Evolutionary conservation across 2,329 filamentous ascomycete species (phyloP), one percentile per base, ranked within the genome.

Genomic region (Dothiorella sarmentorum): DNA sequence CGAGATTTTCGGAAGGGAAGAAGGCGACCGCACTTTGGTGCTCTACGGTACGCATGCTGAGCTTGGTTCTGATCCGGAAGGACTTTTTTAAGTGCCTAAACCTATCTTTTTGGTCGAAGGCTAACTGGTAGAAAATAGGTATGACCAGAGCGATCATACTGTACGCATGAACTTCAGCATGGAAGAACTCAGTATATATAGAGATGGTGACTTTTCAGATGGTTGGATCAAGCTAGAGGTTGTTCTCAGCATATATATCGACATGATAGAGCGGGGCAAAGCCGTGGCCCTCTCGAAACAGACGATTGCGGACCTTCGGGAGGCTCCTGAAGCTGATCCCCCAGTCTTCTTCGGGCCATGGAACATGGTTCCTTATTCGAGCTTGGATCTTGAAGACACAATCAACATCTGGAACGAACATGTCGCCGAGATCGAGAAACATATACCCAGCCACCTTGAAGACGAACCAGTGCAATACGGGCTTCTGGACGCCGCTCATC

Each of bases 91-190:
- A 45, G 43, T 15, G 18, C 43, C n/a, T 2, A 3, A 7, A n/a
- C 43, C n/a, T 17, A 17, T 27, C 4, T 27, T 5, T 26, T 2
- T 29, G 1, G 4, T n/a, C 9, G 2, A 1, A 29, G 10, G 10
- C 10, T 45, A 13, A 45, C 6, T 17, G n/a, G 3, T 7, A 6
- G 15, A 18, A 2, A n/a, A 26, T 13, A 45, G 43, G 3, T 45
- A 45, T 17, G 43, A 45, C 43, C 24, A 29, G 11, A 13, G 9
- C 7, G 43, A 45, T 26, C 24, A 45, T 13, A n/a, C 20, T 3
- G 43, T 45, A 13, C 43, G 24, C 43, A 45, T 45, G 24, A 45
- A 45, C 13, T 45, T 45, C 43, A 45, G 22, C 43, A 45, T 45
- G 20, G 43, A 45, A 13, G 43, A 45, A 7, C 13, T 45, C 15